A percentile compares a stretch with the other conserved stretches of the same genome.
phyloP scores from a whole-genome alignment of 495 filamentous ascomycete genomes.

The Penicillium cinerascens region DNA sequence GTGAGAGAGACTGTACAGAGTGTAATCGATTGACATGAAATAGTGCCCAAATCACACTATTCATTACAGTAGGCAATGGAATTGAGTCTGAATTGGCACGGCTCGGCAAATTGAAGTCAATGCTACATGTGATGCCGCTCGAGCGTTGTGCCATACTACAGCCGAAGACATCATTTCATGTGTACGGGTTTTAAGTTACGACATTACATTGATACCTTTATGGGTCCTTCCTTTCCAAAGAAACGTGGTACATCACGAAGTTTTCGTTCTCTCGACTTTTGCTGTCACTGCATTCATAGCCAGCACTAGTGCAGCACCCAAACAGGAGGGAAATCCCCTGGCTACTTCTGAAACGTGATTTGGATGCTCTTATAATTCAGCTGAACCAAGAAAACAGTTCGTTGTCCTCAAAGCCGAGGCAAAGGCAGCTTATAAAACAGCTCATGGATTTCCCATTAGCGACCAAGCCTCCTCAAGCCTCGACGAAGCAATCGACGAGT shows the following conservation, averaged over 20 bases:
- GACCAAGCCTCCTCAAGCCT: slow-evolving; percentile 14
- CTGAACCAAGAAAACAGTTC: slow-evolving; percentile 12
- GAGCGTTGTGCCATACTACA: slow-evolving; percentile 1
- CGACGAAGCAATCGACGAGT: slow-evolving; percentile 17
- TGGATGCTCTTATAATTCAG: slow-evolving; percentile 12
- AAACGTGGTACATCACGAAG: background rate
- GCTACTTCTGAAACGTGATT: slow-evolving; percentile 7
- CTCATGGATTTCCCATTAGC: slow-evolving; percentile 14
- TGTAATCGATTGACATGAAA: slow-evolving; percentile 4
- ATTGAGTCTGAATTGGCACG: background rate
- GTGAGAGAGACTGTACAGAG: slow-evolving; percentile 1
- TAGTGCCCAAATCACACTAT: background rate
- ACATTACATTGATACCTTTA: no score
- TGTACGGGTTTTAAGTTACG: no score
- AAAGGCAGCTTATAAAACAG: slow-evolving; percentile 13
- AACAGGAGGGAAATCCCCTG: slow-evolving; percentile 7
- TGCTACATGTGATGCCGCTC: no score
- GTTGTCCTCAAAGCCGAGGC: slow-evolving; percentile 13
- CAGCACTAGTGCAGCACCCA: background rate
- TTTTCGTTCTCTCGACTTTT: background rate
- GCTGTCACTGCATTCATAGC: background rate
- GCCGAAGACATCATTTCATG: background rate
- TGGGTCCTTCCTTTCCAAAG: no score
- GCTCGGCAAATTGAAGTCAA: no score
- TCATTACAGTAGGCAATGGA: background rate